Evolutionary conservation across 805 yeast genomes (phyloP).

Genomic region (Ogataea trehaloabstinens): DNA sequence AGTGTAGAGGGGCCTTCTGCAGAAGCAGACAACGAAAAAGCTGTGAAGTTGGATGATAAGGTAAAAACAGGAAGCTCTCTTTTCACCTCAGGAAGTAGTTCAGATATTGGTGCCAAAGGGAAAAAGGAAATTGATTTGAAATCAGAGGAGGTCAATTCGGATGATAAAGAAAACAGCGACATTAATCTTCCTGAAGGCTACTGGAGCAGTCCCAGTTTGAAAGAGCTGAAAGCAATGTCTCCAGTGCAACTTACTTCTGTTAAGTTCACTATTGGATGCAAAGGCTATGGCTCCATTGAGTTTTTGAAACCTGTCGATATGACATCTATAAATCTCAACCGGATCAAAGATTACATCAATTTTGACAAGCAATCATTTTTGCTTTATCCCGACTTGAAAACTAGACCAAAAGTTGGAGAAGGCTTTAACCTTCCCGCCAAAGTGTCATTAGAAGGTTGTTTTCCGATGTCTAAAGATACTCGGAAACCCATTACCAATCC

Average conservation of each 20-base stretch:
- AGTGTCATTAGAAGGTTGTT: conserved; percentile 75
- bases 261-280: conserved; percentile 72
- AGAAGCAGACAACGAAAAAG: not conserved
- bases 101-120: not conserved
- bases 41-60: not conserved
- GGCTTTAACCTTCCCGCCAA: conserved; percentile 79
- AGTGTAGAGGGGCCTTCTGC: not conserved
- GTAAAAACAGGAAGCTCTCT: not conserved
- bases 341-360: conserved; percentile 63
- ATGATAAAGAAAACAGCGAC: not conserved
- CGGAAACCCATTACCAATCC: conserved; percentile 75
- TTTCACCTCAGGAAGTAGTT: not conserved
- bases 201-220: conserved; percentile 79
- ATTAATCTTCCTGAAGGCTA: conserved; percentile 59
- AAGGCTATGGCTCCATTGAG: conserved; percentile 71
- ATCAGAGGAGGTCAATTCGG: not conserved
- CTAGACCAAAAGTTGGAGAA: conserved; percentile 66
- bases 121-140: not conserved
- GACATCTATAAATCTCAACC: conserved; percentile 59
- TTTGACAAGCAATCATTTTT: conserved; percentile 60
- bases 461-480: conserved; percentile 72
- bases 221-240: conserved; percentile 57
- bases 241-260: conserved; percentile 65
- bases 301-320: conserved; percentile 83
- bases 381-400: conserved; percentile 67